Percentiles rank a stretch among this genome's conserved stretches.
These are phyloP conservation scores for Mortierella sp. DNA, from an alignment of 371 early-diverging fungal genomes.

Conservation along the genomic window DNA sequence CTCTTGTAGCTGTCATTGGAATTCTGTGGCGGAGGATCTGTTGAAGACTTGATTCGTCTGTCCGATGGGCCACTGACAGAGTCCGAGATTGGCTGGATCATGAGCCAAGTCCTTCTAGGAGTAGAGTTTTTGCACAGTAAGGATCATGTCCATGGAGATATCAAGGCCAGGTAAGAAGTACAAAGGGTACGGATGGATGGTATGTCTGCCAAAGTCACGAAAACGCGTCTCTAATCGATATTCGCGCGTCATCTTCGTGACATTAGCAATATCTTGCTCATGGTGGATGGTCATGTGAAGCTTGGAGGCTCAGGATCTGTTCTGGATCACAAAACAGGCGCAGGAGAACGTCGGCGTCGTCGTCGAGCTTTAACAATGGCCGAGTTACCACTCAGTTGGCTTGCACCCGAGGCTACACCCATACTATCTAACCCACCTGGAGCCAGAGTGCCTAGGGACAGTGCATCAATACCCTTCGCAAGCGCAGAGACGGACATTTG, in stretches of 20 bases:
- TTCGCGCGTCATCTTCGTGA: background rate
- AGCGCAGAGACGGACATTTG: slow-evolving; percentile 69
- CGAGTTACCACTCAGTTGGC: slow-evolving; percentile 55
- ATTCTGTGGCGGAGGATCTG: slow-evolving; percentile 69
- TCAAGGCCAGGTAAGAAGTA: slow-evolving; percentile 72
- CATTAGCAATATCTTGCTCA: slow-evolving; percentile 79
- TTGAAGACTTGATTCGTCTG: slow-evolving; percentile 63
- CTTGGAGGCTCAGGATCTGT: slow-evolving; percentile 81
- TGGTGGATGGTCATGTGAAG: slow-evolving; percentile 72
- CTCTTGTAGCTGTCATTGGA: slow-evolving; percentile 69
- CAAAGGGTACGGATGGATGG: background rate
- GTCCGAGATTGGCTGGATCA: slow-evolving; percentile 66
- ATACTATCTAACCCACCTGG: slow-evolving; percentile 8
- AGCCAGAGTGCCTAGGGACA: background rate
- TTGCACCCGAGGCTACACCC: slow-evolving; percentile 16
- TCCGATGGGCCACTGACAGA: slow-evolving; percentile 60
- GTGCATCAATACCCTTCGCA: slow-evolving; percentile 1
- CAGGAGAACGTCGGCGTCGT: slow-evolving; percentile 64
- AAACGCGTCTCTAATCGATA: too few relatives aligned
- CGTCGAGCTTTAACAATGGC: slow-evolving; percentile 38
- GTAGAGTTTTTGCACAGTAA: slow-evolving; percentile 76
- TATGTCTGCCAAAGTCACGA: background rate
- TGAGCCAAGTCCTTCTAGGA: slow-evolving; percentile 68
- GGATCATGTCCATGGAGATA: slow-evolving; percentile 83
- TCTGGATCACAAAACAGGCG: slow-evolving; percentile 61